Evolutionary conservation across 345 rosid species (phyloP), one percentile per base, ranked within the genome.

Genomic region (Pistacia vera): DNA sequence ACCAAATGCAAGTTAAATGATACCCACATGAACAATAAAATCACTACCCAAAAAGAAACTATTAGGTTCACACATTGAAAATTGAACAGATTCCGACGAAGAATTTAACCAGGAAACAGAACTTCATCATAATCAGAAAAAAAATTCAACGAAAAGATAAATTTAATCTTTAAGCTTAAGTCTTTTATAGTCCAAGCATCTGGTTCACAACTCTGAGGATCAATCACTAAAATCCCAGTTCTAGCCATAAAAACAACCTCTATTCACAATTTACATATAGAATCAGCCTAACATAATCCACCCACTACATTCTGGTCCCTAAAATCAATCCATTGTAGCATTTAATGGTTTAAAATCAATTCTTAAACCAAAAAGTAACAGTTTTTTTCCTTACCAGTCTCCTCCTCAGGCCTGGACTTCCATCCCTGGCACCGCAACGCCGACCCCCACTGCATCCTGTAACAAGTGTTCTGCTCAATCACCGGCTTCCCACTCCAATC

Each of bases 391-490:
- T 81, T 51, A 95, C 98, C 92, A 70, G 96, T 93, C 82, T 95
- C 98, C 64, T 93, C 97, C 17, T 90, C 92, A 63, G 88, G 83
- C 83, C 79, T 87, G 17, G 98, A 93, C 64, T 81, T 85, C 95
- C 94, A 89, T 17, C 98, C 97, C 79, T 90, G 95, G 58, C 98
- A 95, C 12, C 98, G 87, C 84, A 86, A 77, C 3, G 95, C 89
- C 20, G 88, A 66, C 6, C 98, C 98, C 98, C 98, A 95, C 66
- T 95, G 98, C 98, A 91, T 91, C 69, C 98, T 83, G 66, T 91
- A 95, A 63, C 98, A 95, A 78, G 96, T 95, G 80, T 95, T 95
- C 90, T 86, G 97, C 81, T 95, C 98, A 80, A 95, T 95, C 68
- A 93, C 96, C 3, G 98, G 95, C 78, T 82, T 86, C 13, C 76